Conservation (phyloP, 2,329 filamentous ascomycete species). For the Fusarium nelsonii region DNA sequence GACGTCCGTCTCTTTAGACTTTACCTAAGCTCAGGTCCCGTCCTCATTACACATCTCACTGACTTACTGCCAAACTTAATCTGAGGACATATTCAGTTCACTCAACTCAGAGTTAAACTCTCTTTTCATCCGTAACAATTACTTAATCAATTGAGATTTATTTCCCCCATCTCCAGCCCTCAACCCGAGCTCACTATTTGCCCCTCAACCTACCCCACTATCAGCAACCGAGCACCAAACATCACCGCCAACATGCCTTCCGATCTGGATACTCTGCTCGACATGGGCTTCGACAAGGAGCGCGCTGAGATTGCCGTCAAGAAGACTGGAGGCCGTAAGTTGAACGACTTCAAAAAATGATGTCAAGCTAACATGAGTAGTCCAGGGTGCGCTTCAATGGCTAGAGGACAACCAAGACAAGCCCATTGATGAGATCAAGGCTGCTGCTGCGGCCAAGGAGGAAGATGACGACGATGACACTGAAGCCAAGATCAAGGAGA, state of each 20-base stretch:
- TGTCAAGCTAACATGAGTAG: slow-evolving; percentile 57
- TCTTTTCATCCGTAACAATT: neutral
- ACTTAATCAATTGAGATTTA: neutral
- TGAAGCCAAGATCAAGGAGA: slow-evolving; percentile 70
- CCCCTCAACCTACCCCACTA: slow-evolving; percentile 43
- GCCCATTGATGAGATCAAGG: slow-evolving; percentile 82
- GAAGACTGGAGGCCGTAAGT: slow-evolving; percentile 81
- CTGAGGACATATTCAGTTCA: neutral
- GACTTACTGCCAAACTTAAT: neutral
- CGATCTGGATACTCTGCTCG: slow-evolving; percentile 71
- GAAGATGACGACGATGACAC: slow-evolving; percentile 63
- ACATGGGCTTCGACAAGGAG: slow-evolving; percentile 86
- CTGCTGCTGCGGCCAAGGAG: slow-evolving; percentile 56
- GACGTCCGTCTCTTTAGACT: slow-evolving; percentile 46
- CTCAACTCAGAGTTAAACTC: neutral
- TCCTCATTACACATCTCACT: slow-evolving; percentile 1
- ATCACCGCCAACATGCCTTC: slow-evolving; percentile 65
- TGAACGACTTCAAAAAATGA: neutral
- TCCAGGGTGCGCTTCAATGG: slow-evolving; percentile 94
- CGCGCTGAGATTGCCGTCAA: slow-evolving; percentile 87
- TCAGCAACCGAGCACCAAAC: slow-evolving; percentile 33
- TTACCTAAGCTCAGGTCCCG: slow-evolving; percentile 24
- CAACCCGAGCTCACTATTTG: slow-evolving; percentile 4
- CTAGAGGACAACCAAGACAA: slow-evolving; percentile 92
- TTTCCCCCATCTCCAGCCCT: neutral